A percentile compares a stretch with the other conserved stretches of the same genome.
Conservation (phyloP, 2,329 filamentous ascomycete species). For the Penicillium italicum region DNA sequence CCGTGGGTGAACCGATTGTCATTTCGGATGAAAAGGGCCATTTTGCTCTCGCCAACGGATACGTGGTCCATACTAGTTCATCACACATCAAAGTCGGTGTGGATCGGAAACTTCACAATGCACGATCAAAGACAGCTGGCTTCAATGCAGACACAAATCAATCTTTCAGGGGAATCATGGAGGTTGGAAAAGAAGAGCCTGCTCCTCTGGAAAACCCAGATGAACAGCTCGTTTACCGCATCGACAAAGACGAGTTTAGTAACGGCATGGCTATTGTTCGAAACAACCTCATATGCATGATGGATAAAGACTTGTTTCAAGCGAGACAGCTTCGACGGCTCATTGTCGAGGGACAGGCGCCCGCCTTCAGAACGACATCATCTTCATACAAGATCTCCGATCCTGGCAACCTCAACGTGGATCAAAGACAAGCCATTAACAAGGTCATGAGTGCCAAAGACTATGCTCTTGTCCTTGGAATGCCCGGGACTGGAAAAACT, state of each 20-base stretch:
- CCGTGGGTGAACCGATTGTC: conserved; percentile 86
- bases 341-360: conserved; percentile 72
- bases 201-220: conserved; percentile 39
- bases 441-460: conserved; percentile 96
- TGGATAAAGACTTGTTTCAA: conserved; percentile 72
- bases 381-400: conserved; percentile 62
- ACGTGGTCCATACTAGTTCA: conserved; percentile 72
- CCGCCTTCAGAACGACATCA: conserved; percentile 65
- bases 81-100: conserved; percentile 81
- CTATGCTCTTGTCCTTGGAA: conserved; percentile 94
- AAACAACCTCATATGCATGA: conserved; percentile 89
- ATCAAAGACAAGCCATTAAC: conserved; percentile 80
- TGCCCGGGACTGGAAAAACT: conserved; percentile 97
- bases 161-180: conserved; percentile 87
- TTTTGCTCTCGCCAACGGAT: conserved; percentile 91
- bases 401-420: conserved; percentile 67
- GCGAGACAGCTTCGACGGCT: conserved; percentile 70
- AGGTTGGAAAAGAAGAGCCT: conserved; percentile 60
- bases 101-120: conserved; percentile 83
- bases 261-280: conserved; percentile 94
- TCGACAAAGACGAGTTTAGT: conserved; percentile 98
- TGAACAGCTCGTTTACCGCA: conserved; percentile 64
- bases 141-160: conserved; percentile 79
- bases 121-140: conserved; percentile 67
- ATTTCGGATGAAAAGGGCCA: conserved; percentile 93